Conservation (phyloP, 345 rosid genomes). For the Anastatica hierochuntica region DNA sequence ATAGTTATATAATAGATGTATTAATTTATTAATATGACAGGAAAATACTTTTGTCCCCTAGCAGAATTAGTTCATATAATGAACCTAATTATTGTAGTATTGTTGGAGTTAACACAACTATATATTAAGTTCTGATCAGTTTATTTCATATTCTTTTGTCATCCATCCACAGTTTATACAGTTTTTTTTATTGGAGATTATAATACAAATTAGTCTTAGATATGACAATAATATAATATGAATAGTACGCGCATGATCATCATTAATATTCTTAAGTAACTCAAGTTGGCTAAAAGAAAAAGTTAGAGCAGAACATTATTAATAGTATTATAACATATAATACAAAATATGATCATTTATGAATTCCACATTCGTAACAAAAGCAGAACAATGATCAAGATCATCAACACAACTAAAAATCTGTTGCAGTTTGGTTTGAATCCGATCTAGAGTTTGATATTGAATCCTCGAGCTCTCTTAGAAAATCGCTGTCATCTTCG, state of each 20-base stretch:
- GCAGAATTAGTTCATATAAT: background rate
- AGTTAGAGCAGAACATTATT: slow-evolving; percentile 20
- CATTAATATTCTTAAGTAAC: slow-evolving; percentile 13
- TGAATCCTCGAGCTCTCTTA: slow-evolving; percentile 46
- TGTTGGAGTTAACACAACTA: too few relatives aligned
- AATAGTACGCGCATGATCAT: slow-evolving; percentile 15
- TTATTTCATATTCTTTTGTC: too few relatives aligned
- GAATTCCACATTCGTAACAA: slow-evolving; percentile 13
- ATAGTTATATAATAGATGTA: too few relatives aligned
- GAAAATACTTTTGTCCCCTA: background rate
- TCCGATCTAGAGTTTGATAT: slow-evolving; percentile 32
- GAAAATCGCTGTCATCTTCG: slow-evolving; percentile 35
- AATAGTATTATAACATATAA: slow-evolving; percentile 7
- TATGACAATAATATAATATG: slow-evolving; percentile 2
- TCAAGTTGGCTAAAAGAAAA: too few relatives aligned
- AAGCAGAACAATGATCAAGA: slow-evolving; percentile 11
- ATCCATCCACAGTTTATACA: too few relatives aligned
- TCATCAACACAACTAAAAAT: slow-evolving; percentile 11
- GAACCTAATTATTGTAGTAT: too few relatives aligned
- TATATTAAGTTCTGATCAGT: too few relatives aligned
- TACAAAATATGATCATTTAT: slow-evolving; percentile 1
- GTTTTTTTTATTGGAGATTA: too few relatives aligned
- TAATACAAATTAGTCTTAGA: background rate
- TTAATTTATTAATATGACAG: background rate
- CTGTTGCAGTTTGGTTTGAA: slow-evolving; percentile 6